Evolutionary conservation across 2,329 filamentous ascomycete genomes (phyloP), one percentile per base, ranked within the genome.

Genomic region (Apiospora malaysiana): DNA sequence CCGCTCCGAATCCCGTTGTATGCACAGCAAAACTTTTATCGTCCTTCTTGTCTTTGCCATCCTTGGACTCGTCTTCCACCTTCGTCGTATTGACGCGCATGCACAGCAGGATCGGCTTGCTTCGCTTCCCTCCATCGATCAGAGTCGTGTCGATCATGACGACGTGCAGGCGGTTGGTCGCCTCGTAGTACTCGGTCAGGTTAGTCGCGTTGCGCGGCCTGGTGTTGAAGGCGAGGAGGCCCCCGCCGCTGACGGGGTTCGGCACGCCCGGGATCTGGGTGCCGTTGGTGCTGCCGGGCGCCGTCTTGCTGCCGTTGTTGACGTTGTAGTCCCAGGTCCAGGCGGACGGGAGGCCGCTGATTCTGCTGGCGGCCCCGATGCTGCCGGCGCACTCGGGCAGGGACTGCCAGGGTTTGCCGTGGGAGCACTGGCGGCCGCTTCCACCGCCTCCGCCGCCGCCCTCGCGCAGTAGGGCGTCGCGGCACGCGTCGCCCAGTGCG

Each of bases 81-180:
- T 25, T 67, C 40, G 23, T 67, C 40, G 65, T 46, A 27, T 43
- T 67, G 16, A 67, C 37, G 3, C 65, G 65, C 65, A 67, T 46
- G 40, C 65, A 43, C 21, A 46, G 21, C 18, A 67, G 40, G 16
- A 12, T 18, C 3, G 42, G 21, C 37, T 14, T 18, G 1, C 65
- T 40, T n/a, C 6, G 2, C 7, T 16, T 4, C 8, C 37, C 37
- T 1, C 27, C 16, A 2, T 5, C 12, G 40, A 18, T 43, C 9
- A 45, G n/a, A 8, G 25, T 23, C 4, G 40, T 18, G 5, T 46
- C 27, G 12, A 67, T 21, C 65, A 67, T 27, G n/a, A 67, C 65
- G 14, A 67, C 21, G 9, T 67, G 65, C 14, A 67, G 23, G 1
- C n/a, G 10, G 12, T 67, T 46, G 14, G 37, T 46, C 14, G 65